phyloP scores from a whole-genome alignment of 306 rosid species.

The Prunus persica region Prunus_persica_NCBIv2 NC_034013.1:14886501-14887000 shows the following conservation, averaged over 20 bases:
- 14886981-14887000: conserved; percentile 63
- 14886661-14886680: no score
- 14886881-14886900: not conserved
- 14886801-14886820: conserved; percentile 74
- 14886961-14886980: not conserved
- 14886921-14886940: not conserved
- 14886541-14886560: not conserved
- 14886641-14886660: no score
- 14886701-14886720: no score
- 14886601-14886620: not conserved
- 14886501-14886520: not conserved
- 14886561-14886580: not conserved
- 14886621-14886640: not conserved
- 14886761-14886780: conserved; percentile 77
- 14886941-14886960: not conserved
- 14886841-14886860: conserved; percentile 79
- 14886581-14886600: not conserved
- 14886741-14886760: conserved; percentile 74
- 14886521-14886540: not conserved
- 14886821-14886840: conserved; percentile 89
- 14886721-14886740: not conserved
- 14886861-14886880: conserved; percentile 45
- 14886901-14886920: not conserved
- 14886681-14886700: no score
- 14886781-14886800: conserved; percentile 83